Evolutionary conservation across 805 yeast genomes (phyloP), one percentile per base, ranked within the genome.

Genomic region (Priceomyces carsonii): DNA sequence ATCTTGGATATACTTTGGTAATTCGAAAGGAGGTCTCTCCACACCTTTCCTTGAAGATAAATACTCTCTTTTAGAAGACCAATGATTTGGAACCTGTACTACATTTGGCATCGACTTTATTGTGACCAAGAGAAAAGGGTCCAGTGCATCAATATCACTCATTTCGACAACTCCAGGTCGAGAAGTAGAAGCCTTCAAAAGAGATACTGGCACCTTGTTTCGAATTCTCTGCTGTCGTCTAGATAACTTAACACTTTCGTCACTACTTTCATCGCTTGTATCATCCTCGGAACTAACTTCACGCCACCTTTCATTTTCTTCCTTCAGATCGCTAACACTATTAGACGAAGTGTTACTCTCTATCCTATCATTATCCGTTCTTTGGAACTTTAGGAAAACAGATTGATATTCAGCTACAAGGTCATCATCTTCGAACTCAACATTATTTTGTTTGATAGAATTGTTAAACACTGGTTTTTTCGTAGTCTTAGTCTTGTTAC

Each of bases 81-180:
- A 91, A 57, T 89, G 93, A 0, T 61, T 51, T 0, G 98, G 98
- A 1, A 91, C 87, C 2, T 79, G 85, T 1, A 90, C 80, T 1
- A 65, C 71, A 44, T 87, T 85, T 38, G 78, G 80, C 22, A 67
- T 61, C 0, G 81, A 63, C 53, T 90, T 91, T 32, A 91, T 57
- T 15, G 71, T 64, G 0, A 85, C 78, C 9, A 79, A 67, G 14
- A 89, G 53, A 31, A 66, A 60, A 2, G 99, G 96, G 48, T 87
- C 91, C 1, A 70, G 71, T 0, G 97, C 83, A 63, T 90, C 93
- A 2, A 80, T 82, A 57, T 93, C 98, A 48, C 66, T 77, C 95
- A 95, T 84, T 44, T 89, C 95, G 1, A 91, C 82, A 3, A 80
- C 53, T 38, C 85, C 87, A 0, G 98, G 97, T 18, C 64, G 63